A percentile compares a stretch with the other conserved stretches of the same genome.
Evolutionary conservation across 108 stramenopile genomes (phyloP).

Genomic region (Fragilaria crotonensis): DNA sequence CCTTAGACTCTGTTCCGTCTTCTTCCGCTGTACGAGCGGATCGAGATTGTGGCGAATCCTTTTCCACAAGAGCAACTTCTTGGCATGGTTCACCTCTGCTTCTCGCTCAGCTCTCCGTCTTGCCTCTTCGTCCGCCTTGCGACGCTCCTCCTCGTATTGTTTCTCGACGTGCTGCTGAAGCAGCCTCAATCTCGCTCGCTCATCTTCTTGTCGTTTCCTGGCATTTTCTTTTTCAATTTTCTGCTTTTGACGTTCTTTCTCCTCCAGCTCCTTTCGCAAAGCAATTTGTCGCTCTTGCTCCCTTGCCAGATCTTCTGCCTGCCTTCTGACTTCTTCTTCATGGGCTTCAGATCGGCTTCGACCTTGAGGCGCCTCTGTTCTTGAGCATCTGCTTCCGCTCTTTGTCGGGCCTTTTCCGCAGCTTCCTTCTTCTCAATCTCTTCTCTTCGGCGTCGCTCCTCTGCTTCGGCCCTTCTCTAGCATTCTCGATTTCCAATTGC

Average conservation of each 20-base stretch:
- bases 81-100: conserved; percentile 18
- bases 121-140: conserved; percentile 14
- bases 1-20: neutral
- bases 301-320: conserved; percentile 16
- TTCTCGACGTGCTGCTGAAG: neutral
- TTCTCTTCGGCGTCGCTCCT: neutral
- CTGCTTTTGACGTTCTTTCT: conserved; percentile 12
- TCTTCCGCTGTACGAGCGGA: neutral
- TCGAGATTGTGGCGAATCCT: neutral
- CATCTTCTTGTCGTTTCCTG: conserved; percentile 10
- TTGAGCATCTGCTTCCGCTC: conserved; percentile 5
- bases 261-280: conserved; percentile 3
- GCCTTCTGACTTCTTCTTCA: conserved; percentile 12
- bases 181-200: conserved; percentile 2
- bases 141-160: conserved; percentile 11
- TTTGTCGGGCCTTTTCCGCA: conserved; percentile 1
- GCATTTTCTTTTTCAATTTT: conserved; percentile 13
- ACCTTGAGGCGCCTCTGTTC: conserved; percentile 10
- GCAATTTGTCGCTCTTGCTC: conserved; percentile 1
- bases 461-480: conserved; percentile 6
- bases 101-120: conserved; percentile 14
- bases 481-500: conserved; percentile 11
- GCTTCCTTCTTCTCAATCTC: conserved; percentile 12
- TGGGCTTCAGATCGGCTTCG: neutral
- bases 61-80: conserved; percentile 20